phyloP scores from a whole-genome alignment of 192 early-diverging fungal genomes.

The Umbelopsis vinacea region DNA sequence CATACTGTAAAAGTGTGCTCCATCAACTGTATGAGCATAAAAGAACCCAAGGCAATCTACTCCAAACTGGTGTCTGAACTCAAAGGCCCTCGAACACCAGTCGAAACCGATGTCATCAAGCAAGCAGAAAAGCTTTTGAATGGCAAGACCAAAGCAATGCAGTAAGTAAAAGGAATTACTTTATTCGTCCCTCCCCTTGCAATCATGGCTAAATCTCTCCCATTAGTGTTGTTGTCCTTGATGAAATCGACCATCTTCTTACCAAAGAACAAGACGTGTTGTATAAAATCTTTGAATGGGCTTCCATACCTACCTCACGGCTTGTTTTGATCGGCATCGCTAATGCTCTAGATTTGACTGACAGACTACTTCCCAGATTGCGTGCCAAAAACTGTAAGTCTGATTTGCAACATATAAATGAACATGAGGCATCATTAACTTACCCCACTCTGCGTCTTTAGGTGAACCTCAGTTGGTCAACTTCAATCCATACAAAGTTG shows the following conservation, averaged over 20 bases:
- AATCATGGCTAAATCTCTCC: background rate
- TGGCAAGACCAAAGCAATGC: slow-evolving; percentile 51
- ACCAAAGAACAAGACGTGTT: slow-evolving; percentile 82
- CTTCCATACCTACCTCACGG: slow-evolving; percentile 59
- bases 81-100: slow-evolving; percentile 34
- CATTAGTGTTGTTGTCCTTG: slow-evolving; percentile 77
- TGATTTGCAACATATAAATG: background rate
- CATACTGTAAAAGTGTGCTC: slow-evolving; percentile 62
- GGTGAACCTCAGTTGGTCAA: slow-evolving; percentile 77
- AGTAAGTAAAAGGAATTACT: slow-evolving; percentile 44
- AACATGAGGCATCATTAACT: background rate
- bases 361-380: slow-evolving; percentile 86
- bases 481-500: slow-evolving; percentile 87
- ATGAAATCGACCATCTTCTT: slow-evolving; percentile 91
- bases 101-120: slow-evolving; percentile 52
- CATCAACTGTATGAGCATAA: slow-evolving; percentile 89
- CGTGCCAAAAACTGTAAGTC: slow-evolving; percentile 76
- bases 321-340: slow-evolving; percentile 91
- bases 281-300: slow-evolving; percentile 88
- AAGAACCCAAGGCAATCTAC: slow-evolving; percentile 71
- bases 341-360: slow-evolving; percentile 91
- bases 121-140: slow-evolving; percentile 59
- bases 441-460: slow-evolving; percentile 28
- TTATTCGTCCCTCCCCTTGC: background rate
- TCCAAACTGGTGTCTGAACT: slow-evolving; percentile 65